Base-by-base conservation (phyloP, 2,329 filamentous ascomycete genomes). In the Penicillium sumatraense region DNA sequence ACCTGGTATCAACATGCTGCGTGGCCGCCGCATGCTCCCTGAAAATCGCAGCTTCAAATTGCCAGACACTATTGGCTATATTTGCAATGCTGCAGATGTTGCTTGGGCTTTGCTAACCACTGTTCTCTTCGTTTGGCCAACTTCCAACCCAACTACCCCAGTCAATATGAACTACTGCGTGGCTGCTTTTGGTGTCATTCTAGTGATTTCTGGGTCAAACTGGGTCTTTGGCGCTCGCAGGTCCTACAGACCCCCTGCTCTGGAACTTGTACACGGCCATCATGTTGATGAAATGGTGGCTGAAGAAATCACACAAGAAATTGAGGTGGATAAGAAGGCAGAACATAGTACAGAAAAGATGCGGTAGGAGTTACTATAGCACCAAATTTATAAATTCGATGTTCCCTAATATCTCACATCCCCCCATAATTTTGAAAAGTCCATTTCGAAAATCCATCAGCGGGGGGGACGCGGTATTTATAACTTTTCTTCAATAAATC, bases 121-220 rank as follows among this genome's bases (percentile, higher is more conserved):
- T 0, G 72, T 84, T 14, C 83, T 84, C 64, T 84, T 83, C 74
- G 80, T 84, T 67, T 84, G 84, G 59, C 82, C 81, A 0, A 66
- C 67, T 0, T 58, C 57, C 0, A 81, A 81, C 0, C 75, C 76
- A 49, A 81, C 82, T 0, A 57, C 73, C 0, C 64, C 72, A 0
- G 69, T 71, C 14, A 80, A 84, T 57, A 84, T 84, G 82, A 84
- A 84, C 64, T 84, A 79, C 63, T 82, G 82, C 6, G 83, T 84
- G 59, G 82, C 78, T 1, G 82, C 84, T 3, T 84, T 84, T 59
- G 82, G 80, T 0, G 75, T 83, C 18, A 82, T 84, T 81, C 58
- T 84, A 33, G 69, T 83, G 20, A 24, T 41, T 3, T 20, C 38
- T 24, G 38, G 20, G 10, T 41, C 38, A 9, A 41, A 41, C 13